These are phyloP conservation scores for Colletotrichum viniferum DNA, from an alignment of 2,329 filamentous ascomycete species.

Conservation along the genomic window DNA sequence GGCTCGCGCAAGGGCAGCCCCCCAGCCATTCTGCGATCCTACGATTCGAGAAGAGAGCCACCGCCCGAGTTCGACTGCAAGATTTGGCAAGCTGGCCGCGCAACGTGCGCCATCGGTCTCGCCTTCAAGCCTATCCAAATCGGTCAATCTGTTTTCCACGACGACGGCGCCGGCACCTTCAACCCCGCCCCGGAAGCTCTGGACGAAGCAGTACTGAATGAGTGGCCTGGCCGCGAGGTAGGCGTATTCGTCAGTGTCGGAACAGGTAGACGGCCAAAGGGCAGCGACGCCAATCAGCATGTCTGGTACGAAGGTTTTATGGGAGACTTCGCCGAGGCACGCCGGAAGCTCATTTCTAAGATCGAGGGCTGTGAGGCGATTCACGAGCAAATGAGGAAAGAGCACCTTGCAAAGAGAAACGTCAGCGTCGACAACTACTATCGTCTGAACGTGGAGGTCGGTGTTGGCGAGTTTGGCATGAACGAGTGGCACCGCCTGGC, in stretches of 20 bases:
- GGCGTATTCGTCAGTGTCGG: conserved; percentile 93
- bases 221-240: conserved; percentile 93
- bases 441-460: conserved; percentile 94
- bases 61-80: conserved; percentile 91
- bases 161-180: conserved; percentile 89
- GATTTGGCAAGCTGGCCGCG: conserved; percentile 95
- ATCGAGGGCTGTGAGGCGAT: conserved; percentile 95
- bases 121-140: conserved; percentile 97
- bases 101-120: conserved; percentile 88
- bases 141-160: conserved; percentile 91
- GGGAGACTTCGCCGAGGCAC: conserved; percentile 90
- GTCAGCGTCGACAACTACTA: conserved; percentile 93
- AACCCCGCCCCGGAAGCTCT: conserved; percentile 86
- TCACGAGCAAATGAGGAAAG: conserved; percentile 83
- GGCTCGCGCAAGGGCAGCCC: conserved; percentile 73
- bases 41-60: conserved; percentile 92
- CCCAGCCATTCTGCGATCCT: conserved; percentile 83
- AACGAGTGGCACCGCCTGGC: conserved; percentile 96
- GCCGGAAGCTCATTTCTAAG: conserved; percentile 82
- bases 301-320: conserved; percentile 95
- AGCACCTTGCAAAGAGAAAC: conserved; percentile 76
- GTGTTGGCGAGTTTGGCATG: conserved; percentile 97
- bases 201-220: conserved; percentile 89
- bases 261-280: conserved; percentile 80
- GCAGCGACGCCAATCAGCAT: conserved; percentile 71